Evolutionary conservation across 305 asterid genomes (phyloP), one percentile per base, ranked within the genome.

Genomic region (Fraxinus floribunda): DNA sequence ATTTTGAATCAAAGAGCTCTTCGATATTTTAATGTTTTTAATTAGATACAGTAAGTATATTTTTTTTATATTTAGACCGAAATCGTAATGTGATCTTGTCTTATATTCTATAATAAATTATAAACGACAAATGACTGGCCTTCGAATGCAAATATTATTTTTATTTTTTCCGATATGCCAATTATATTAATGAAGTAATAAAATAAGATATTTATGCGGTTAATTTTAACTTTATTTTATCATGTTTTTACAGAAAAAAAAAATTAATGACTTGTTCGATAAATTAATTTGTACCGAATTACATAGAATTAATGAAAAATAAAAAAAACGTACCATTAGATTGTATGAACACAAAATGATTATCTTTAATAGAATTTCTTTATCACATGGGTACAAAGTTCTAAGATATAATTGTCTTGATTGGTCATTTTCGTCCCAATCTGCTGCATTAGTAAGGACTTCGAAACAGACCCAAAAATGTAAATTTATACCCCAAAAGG

Each of bases 361-460:
- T 9, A 11, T 30, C 4, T 30, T 30, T 30, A 30, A 68, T 11
- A 32, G 7, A 71, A 29, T 30, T 30, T 71, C 41, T 16, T 71
- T 32, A 71, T 71, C 76, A 32, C 76, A 71, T 32, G 76, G 44
- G 44, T 15, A 71, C 44, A 71, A 70, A 29, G 75, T 70, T 70
- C 9, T 26, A 68, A 29, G 75, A 68, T 29, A 11, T 13, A 68
- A 15, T 70, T 15, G 76, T 32, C n/a, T 34, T 13, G 76, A 71
- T 71, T 71, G 76, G 41, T 71, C 76, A 71, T 32, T 71, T 71
- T 71, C 32, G 44, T 71, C 41, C 76, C 76, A 32, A 71, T 70
- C 8, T 30, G 75, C 41, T 3, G 22, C 75, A 26, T 11, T 26
- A 30, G 20, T 13, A 16, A 30, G 75, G 75, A 15, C 18, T 70